Percentiles rank a stretch among this genome's conserved stretches.
These are phyloP conservation scores for Daldinia grandis DNA, from an alignment of 495 filamentous ascomycete species.

Conservation along the genomic window DNA sequence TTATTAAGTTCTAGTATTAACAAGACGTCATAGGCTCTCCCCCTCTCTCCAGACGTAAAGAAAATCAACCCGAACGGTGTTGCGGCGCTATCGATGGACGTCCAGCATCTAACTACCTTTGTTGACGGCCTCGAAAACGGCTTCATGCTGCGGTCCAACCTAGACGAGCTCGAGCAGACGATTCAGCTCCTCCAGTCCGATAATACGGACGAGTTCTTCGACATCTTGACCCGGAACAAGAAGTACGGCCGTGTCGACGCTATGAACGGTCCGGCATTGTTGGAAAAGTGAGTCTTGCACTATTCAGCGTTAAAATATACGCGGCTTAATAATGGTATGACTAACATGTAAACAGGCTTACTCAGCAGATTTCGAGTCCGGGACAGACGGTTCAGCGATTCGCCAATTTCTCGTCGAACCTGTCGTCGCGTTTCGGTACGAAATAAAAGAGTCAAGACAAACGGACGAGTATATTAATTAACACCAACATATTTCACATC, in stretches of 20 bases:
- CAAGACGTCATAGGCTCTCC: slow-evolving; percentile 66
- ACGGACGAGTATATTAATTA: neutral
- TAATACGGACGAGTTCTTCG: slow-evolving; percentile 93
- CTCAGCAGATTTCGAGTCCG: slow-evolving; percentile 67
- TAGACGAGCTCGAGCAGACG: slow-evolving; percentile 94
- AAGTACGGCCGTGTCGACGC: slow-evolving; percentile 95
- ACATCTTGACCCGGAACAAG: slow-evolving; percentile 82
- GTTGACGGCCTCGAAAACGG: slow-evolving; percentile 81
- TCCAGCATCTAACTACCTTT: slow-evolving; percentile 81
- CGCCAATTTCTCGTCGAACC: slow-evolving; percentile 70
- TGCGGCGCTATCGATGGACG: slow-evolving; percentile 79
- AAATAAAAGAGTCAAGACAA: slow-evolving; percentile 49
- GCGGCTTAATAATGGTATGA: neutral
- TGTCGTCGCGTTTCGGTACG: slow-evolving; percentile 77
- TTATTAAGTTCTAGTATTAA: neutral
- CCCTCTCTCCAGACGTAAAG: slow-evolving; percentile 79
- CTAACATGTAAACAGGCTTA: slow-evolving; percentile 66
- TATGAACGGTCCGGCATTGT: slow-evolving; percentile 80
- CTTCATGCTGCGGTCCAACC: slow-evolving; percentile 79
- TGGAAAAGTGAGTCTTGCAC: slow-evolving; percentile 77
- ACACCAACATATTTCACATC: neutral
- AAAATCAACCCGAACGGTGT: slow-evolving; percentile 90
- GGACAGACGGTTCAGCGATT: slow-evolving; percentile 66
- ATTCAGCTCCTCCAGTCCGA: slow-evolving; percentile 84
- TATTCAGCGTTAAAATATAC: neutral